A percentile compares a stretch with the other conserved stretches of the same genome.
Conservation (phyloP, 2,329 filamentous ascomycete species). For the Pseudogymnoascus sp. region DNA sequence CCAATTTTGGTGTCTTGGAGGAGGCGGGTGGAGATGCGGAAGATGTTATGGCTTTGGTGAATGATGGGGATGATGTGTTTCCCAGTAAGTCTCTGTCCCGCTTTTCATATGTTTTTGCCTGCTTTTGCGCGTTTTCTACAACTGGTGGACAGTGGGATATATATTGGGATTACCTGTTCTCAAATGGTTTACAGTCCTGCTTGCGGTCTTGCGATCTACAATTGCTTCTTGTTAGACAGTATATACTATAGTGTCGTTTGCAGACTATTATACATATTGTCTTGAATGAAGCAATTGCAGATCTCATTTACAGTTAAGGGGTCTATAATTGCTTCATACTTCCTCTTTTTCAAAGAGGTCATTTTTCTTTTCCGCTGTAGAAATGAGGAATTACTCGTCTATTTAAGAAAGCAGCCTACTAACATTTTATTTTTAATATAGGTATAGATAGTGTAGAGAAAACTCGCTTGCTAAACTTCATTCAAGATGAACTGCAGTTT, state of each 20-base stretch:
- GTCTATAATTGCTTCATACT: not conserved
- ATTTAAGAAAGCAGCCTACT: not conserved
- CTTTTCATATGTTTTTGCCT: not conserved
- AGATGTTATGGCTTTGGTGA: too few species aligned
- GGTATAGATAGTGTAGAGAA: not conserved
- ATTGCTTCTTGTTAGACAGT: not conserved
- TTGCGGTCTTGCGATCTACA: not conserved
- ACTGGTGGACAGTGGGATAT: not conserved
- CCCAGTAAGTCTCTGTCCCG: not conserved
- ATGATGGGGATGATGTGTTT: not conserved
- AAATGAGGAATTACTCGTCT: not conserved
- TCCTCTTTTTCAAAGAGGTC: not conserved
- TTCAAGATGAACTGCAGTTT: not conserved
- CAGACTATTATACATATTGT: not conserved
- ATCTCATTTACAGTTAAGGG: too few species aligned
- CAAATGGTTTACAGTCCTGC: not conserved
- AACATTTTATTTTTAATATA: not conserved
- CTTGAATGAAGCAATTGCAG: not conserved
- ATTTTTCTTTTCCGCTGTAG: not conserved
- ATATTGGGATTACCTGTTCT: not conserved
- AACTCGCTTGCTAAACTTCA: not conserved
- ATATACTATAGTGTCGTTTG: not conserved
- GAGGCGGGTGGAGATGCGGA: not conserved
- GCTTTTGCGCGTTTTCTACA: not conserved
- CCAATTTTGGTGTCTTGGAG: not conserved